phyloP scores from a whole-genome alignment of 345 rosid species.

The Corchorus capsularis region DNA sequence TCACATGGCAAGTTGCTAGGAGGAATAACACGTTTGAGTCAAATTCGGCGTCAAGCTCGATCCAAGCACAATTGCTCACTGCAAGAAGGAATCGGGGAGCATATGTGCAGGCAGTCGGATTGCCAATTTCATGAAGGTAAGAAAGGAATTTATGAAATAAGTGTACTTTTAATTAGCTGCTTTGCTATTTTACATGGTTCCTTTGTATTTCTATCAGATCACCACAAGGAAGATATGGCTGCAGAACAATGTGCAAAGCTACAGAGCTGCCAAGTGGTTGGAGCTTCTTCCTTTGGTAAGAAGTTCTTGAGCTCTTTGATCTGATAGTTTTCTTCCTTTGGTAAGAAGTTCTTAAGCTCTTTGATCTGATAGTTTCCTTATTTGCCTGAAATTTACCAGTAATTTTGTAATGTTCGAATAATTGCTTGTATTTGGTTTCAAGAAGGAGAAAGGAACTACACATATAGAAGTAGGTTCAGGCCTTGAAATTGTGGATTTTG shows the following conservation, averaged over 20 bases:
- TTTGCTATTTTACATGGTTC: not conserved
- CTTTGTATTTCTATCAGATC: not conserved
- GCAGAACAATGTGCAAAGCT: not conserved
- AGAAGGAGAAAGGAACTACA: not conserved
- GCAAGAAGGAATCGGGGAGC: not conserved
- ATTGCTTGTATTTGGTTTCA: not conserved
- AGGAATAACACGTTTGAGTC: slow-evolving; percentile 11
- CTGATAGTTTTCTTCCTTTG: not conserved
- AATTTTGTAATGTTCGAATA: not conserved
- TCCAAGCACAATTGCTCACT: not conserved
- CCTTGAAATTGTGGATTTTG: not conserved
- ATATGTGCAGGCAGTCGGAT: not conserved
- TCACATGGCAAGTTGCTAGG: slow-evolving; percentile 1
- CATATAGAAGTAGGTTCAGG: not conserved
- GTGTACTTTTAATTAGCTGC: not conserved
- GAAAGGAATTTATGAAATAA: not conserved
- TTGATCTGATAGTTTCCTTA: not conserved
- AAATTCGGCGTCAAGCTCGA: slow-evolving; percentile 8
- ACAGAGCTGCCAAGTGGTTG: not conserved
- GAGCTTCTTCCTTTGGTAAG: not conserved
- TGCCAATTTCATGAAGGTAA: slow-evolving; percentile 6
- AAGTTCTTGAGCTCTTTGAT: not conserved
- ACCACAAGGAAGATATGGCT: not conserved
- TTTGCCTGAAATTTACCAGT: not conserved
- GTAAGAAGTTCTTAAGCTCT: not conserved